Conservation (phyloP, 305 asterid species). For the Solanum aculeatissimum region DNA sequence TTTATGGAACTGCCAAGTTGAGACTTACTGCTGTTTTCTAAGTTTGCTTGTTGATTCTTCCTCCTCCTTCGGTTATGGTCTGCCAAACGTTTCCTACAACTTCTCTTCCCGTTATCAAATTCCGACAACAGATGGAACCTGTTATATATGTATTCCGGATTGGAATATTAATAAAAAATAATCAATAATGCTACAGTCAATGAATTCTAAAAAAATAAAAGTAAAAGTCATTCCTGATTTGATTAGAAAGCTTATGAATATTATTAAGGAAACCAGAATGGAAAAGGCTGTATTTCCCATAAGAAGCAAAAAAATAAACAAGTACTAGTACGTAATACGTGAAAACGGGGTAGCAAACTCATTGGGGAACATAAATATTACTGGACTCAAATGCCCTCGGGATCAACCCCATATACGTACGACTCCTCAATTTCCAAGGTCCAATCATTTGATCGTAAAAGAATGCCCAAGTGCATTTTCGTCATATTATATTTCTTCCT, state of each 20-base stretch:
- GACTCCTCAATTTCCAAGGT: not conserved
- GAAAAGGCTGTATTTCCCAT: constrained; percentile 20
- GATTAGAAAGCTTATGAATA: not conserved
- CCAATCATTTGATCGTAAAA: constrained; percentile 29
- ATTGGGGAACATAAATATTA: constrained; percentile 14
- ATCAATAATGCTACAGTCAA: not conserved
- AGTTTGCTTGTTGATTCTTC: constrained; percentile 63
- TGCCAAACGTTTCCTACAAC: constrained; percentile 95
- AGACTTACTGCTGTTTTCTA: constrained; percentile 34
- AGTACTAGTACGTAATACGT: constrained; percentile 9
- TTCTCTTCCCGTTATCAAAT: constrained; percentile 94
- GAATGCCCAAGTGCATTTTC: constrained; percentile 27
- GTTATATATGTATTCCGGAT: not conserved
- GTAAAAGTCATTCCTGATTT: not conserved
- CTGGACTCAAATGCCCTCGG: constrained; percentile 70
- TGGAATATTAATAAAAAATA: not conserved
- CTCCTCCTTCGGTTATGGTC: constrained; percentile 97
- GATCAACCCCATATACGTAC: constrained; percentile 33
- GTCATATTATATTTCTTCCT: constrained; percentile 12
- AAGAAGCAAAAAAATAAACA: constrained; percentile 25
- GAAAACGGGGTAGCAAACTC: constrained; percentile 15
- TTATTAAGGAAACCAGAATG: not conserved
- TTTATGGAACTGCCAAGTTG: constrained; percentile 23
- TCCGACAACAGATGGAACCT: constrained; percentile 92
- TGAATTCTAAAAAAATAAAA: no score